Evolutionary conservation across 2,329 filamentous ascomycete genomes (phyloP).

Genomic region (Alternaria burnsii): DNA sequence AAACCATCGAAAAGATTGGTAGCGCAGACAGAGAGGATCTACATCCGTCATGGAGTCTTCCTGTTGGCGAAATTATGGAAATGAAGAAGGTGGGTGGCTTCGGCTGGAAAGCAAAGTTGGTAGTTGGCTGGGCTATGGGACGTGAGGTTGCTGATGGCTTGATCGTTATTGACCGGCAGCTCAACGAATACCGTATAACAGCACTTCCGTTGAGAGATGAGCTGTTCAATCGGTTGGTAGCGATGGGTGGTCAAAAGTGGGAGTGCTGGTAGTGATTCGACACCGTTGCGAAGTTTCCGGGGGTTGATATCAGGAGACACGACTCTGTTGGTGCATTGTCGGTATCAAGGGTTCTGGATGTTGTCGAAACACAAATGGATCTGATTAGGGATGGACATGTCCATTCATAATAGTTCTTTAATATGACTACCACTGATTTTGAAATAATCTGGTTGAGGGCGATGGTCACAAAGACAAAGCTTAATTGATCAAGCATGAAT

Average conservation of each 20-base stretch:
- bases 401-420: slow-evolving; percentile 7
- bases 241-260: slow-evolving; percentile 85
- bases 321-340: not conserved
- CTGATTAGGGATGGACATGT: not conserved
- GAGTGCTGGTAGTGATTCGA: slow-evolving; percentile 68
- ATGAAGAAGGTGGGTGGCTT: slow-evolving; percentile 82
- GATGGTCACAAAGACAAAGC: not conserved
- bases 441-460: not conserved
- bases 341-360: slow-evolving; percentile 4
- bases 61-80: slow-evolving; percentile 75
- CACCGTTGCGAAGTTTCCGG: too few species aligned
- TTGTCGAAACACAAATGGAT: not conserved
- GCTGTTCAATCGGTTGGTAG: slow-evolving; percentile 79
- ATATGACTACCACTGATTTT: not conserved
- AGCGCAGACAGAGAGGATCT: slow-evolving; percentile 60
- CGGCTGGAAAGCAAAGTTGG: slow-evolving; percentile 84
- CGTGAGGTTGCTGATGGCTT: slow-evolving; percentile 79
- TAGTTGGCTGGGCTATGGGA: slow-evolving; percentile 80
- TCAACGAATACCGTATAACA: slow-evolving; percentile 70
- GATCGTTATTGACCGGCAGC: slow-evolving; percentile 68
- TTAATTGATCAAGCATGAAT: not conserved
- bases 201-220: slow-evolving; percentile 77
- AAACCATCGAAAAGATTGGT: slow-evolving; percentile 56
- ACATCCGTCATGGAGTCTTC: slow-evolving; percentile 72
- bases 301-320: not conserved